Base-by-base conservation (phyloP, 2,329 filamentous ascomycete species). In the Beauveria rudraprayagi region DNA sequence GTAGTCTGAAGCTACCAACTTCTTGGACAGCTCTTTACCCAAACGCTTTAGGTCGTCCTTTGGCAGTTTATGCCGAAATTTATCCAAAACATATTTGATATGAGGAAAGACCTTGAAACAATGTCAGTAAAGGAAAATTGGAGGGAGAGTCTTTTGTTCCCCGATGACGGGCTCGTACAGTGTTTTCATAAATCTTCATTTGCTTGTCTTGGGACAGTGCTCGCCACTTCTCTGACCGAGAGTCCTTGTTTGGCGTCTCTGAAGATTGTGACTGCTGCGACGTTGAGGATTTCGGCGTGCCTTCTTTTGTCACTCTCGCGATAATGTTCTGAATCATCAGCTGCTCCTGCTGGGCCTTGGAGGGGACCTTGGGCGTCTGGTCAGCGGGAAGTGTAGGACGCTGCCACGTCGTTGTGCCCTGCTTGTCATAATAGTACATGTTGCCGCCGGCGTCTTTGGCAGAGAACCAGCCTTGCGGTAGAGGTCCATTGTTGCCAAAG, bases 141-240 rank as follows among this genome's bases (percentile, higher is more conserved):
- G 22, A 22, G 22, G 22, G 4, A 16, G 7, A 9, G 40, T 19
- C 24, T 9, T 26, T 55, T 1, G 2, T 47, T 51, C 14, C 19
- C 14, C 10, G 3, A 78, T 16, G 44, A 3, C 30, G 26, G 51
- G 40, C 9, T 46, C 90, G 73, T 80, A 95, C 91, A 56, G 92
- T 96, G 70, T 92, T 92, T 73, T 97, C 92, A 69, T 97, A 97
- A 2, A 96, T 81, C 77, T 91, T 96, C 83, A 92, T 95, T 75
- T 94, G 91, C 75, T 97, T 97, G 66, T 97, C 92, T 66, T 86
- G 72, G 1, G 87, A 79, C 37, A 87, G 72, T 62, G 80, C 82
- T 60, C 84, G 82, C 89, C 89, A 92, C 70, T 88, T 90, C 53
- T 91, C 87, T 67, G 81, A 80, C 67, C 83, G 87, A 6, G 80